Percentiles rank a stretch among this genome's conserved stretches.
Conservation (phyloP, 2,329 filamentous ascomycete genomes). For the Piedraia hortae region DNA sequence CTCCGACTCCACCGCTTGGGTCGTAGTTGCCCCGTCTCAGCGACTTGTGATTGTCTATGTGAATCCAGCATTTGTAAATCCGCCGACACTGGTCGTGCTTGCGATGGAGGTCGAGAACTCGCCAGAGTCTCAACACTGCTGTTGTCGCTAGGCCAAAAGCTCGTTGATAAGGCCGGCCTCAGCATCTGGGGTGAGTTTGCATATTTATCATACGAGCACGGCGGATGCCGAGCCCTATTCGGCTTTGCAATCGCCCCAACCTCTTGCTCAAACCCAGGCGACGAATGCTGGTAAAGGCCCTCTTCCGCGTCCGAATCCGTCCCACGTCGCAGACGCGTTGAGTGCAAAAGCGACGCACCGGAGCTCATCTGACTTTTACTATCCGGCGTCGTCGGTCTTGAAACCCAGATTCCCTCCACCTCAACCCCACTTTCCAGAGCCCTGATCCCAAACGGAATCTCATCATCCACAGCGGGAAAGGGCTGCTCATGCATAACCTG, state of each 20-base stretch:
- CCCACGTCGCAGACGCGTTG: conserved; percentile 3
- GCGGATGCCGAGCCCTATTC: conserved; percentile 9
- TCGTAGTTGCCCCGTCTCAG: conserved; percentile 21
- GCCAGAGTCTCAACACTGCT: conserved; percentile 6
- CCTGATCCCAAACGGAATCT: conserved; percentile 63
- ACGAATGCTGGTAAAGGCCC: conserved; percentile 3
- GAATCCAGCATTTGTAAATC: conserved; percentile 17
- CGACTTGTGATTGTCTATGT: conserved; percentile 22
- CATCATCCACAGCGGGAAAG: conserved; percentile 23
- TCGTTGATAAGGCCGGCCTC: conserved; percentile 11
- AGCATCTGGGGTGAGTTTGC: conserved; percentile 11
- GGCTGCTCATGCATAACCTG: conserved; percentile 8
- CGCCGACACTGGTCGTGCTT: conserved; percentile 5
- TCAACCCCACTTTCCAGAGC: conserved; percentile 62
- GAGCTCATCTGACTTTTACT: conserved; percentile 7
- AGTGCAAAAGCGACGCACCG: conserved; percentile 4
- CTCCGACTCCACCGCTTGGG: conserved; percentile 6
- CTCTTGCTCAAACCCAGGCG: background rate
- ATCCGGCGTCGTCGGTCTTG: conserved; percentile 17
- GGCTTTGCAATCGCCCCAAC: conserved; percentile 4
- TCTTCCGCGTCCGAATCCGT: conserved; percentile 3
- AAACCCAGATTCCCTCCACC: conserved; percentile 48
- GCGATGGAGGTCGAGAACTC: conserved; percentile 2
- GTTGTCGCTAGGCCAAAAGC: conserved; percentile 6
- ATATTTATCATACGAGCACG: conserved; percentile 14